phyloP scores from a whole-genome alignment of 2,329 filamentous ascomycete species.

The Monilinia laxa region DNA sequence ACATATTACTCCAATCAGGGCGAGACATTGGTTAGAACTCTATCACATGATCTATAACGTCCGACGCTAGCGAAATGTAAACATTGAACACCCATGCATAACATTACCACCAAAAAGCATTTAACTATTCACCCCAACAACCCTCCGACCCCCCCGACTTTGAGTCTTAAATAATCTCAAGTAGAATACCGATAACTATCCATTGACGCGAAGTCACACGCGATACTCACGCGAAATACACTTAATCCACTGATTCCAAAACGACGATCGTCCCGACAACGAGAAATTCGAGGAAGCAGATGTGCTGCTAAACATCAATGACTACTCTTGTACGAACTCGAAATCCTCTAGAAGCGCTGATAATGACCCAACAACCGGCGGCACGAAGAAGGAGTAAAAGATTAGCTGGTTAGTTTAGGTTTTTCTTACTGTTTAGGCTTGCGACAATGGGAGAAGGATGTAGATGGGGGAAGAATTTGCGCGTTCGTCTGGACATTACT shows the following conservation, averaged over 20 bases:
- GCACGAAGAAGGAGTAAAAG: constrained; percentile 61
- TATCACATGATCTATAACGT: constrained; percentile 23
- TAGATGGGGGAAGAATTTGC: not conserved
- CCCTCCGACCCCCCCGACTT: not conserved
- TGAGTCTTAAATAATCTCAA: not conserved
- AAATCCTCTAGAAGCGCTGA: constrained; percentile 64
- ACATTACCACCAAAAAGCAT: not conserved
- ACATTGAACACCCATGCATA: constrained; percentile 25
- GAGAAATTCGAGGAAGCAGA: constrained; percentile 30
- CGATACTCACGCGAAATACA: constrained; percentile 25
- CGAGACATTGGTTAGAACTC: not conserved
- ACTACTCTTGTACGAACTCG: constrained; percentile 66
- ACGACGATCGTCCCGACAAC: constrained; percentile 22
- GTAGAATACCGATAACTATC: constrained; percentile 2
- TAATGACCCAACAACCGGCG: constrained; percentile 62
- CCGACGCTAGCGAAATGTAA: constrained; percentile 19
- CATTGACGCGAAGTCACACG: constrained; percentile 35
- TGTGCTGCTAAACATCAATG: constrained; percentile 54
- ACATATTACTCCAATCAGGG: not conserved
- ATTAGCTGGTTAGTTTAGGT: constrained; percentile 55
- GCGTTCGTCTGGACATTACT: constrained; percentile 22
- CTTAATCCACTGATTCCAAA: not conserved
- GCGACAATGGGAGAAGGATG: constrained; percentile 18
- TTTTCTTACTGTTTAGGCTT: constrained; percentile 19
- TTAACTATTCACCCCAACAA: constrained; percentile 12